phyloP scores from a whole-genome alignment of 352 stramenopile genomes.

The Globisporangium parvum region DNA sequence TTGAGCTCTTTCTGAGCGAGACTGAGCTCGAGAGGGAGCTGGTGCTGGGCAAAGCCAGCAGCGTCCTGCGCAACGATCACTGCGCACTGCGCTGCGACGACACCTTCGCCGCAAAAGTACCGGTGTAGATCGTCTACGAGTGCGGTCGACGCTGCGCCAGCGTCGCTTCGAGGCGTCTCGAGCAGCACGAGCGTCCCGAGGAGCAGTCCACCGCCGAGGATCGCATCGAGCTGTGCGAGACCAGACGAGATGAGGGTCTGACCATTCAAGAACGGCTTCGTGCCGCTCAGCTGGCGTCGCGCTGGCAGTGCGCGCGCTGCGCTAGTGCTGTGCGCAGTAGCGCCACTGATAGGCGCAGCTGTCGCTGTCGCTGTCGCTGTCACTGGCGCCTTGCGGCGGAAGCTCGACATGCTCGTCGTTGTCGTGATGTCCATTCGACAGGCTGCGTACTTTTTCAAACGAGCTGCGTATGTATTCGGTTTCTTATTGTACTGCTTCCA shows the following conservation, averaged over 20 bases:
- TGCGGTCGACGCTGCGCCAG: slow-evolving; percentile 13
- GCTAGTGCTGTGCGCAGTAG: background rate
- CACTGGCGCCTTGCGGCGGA: slow-evolving; percentile 27
- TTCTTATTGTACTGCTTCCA: too few relatives aligned
- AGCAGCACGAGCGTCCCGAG: slow-evolving; percentile 44
- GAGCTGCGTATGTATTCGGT: too few relatives aligned
- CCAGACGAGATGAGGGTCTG: slow-evolving; percentile 54
- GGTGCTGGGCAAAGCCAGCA: slow-evolving; percentile 23
- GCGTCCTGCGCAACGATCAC: slow-evolving; percentile 35
- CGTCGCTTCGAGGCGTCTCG: slow-evolving; percentile 27
- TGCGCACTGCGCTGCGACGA: slow-evolving; percentile 36
- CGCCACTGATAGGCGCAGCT: background rate
- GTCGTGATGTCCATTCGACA: background rate
- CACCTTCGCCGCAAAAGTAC: slow-evolving; percentile 58
- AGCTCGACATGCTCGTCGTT: slow-evolving; percentile 30
- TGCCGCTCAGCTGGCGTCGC: slow-evolving; percentile 21
- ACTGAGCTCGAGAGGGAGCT: slow-evolving; percentile 60
- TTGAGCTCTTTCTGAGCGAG: slow-evolving; percentile 62
- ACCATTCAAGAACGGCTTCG: slow-evolving; percentile 65
- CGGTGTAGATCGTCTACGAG: slow-evolving; percentile 50
- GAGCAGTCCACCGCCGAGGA: slow-evolving; percentile 49
- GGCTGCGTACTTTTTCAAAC: background rate
- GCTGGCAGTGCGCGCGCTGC: background rate
- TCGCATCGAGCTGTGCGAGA: slow-evolving; percentile 41
- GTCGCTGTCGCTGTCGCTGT: background rate